These are phyloP conservation scores for Pelargonium fulgidum DNA, from an alignment of 441 rosid genomes.

Conservation along the genomic window DNA sequence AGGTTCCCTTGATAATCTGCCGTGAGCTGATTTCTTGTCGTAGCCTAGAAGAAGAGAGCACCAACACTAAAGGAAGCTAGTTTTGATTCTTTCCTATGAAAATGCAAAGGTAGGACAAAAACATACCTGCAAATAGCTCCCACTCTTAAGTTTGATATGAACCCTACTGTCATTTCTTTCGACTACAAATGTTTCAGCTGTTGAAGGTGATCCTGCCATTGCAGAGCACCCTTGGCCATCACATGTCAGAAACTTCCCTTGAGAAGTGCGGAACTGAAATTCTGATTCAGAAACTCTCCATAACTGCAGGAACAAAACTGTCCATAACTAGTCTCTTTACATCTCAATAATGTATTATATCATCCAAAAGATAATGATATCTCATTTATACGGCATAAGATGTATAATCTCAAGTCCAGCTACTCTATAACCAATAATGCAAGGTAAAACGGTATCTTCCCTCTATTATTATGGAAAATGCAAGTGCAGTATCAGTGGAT, in stretches of 20 bases:
- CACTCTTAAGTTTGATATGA: conserved; percentile 44
- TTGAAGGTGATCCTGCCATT: conserved; percentile 41
- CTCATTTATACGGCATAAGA: background rate
- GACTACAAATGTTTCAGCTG: conserved; percentile 37
- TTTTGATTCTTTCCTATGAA: background rate
- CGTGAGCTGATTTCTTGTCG: conserved; percentile 44
- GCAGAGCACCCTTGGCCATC: conserved; percentile 50
- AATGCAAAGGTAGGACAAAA: conserved; percentile 3
- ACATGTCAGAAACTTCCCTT: conserved; percentile 63
- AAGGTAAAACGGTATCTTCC: too few relatives aligned
- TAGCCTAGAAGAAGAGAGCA: conserved; percentile 39
- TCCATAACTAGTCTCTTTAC: conserved; percentile 12
- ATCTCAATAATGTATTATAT: background rate
- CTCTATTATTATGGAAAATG: too few relatives aligned
- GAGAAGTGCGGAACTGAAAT: conserved; percentile 47
- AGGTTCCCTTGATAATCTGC: conserved; percentile 61
- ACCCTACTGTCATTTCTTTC: conserved; percentile 45
- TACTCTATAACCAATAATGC: background rate
- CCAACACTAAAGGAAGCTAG: background rate
- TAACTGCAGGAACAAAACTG: conserved; percentile 35
- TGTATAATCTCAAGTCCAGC: background rate
- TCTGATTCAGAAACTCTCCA: conserved; percentile 57
- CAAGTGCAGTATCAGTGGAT: too few relatives aligned
- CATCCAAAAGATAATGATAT: background rate
- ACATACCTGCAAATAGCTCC: conserved; percentile 58